Evolutionary conservation across 73 alveolate genomes (phyloP).

Genomic region (Urostyla sp.): DNA sequence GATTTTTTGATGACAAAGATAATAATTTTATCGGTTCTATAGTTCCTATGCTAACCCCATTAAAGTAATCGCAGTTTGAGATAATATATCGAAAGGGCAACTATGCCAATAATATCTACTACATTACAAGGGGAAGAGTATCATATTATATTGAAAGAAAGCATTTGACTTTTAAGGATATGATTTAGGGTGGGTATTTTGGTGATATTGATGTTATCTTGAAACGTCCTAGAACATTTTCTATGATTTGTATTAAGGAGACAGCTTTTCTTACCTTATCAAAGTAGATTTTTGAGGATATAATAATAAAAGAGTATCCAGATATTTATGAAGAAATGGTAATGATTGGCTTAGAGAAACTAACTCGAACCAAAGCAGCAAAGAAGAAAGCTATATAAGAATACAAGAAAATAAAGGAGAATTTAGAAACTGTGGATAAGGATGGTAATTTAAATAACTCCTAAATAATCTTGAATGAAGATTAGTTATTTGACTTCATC

Average conservation of each 20-base stretch:
- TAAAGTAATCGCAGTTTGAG: slow-evolving; percentile 41
- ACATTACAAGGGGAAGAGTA: slow-evolving; percentile 65
- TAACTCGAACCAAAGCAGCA: slow-evolving; percentile 29
- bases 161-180: slow-evolving; percentile 60
- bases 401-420: slow-evolving; percentile 29
- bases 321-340: slow-evolving; percentile 53
- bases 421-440: slow-evolving; percentile 2
- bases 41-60: slow-evolving; percentile 68
- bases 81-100: slow-evolving; percentile 54
- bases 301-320: slow-evolving; percentile 53
- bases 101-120: slow-evolving; percentile 70
- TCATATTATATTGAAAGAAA: slow-evolving; percentile 52
- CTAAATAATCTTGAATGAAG: slow-evolving; percentile 16
- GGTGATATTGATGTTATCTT: slow-evolving; percentile 73
- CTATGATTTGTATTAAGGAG: slow-evolving; percentile 42
- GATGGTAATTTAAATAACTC: background rate
- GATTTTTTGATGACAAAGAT: slow-evolving; percentile 71
- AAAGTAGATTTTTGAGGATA: slow-evolving; percentile 53
- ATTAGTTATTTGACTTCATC: slow-evolving; percentile 22
- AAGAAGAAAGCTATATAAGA: slow-evolving; percentile 24
- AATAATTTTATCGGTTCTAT: slow-evolving; percentile 62
- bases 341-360: slow-evolving; percentile 51
- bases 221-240: slow-evolving; percentile 45
- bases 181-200: slow-evolving; percentile 72
- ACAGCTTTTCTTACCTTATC: slow-evolving; percentile 59